Base-by-base conservation (phyloP, 768 basidiomycete species). In the Mycena haematopus region DNA sequence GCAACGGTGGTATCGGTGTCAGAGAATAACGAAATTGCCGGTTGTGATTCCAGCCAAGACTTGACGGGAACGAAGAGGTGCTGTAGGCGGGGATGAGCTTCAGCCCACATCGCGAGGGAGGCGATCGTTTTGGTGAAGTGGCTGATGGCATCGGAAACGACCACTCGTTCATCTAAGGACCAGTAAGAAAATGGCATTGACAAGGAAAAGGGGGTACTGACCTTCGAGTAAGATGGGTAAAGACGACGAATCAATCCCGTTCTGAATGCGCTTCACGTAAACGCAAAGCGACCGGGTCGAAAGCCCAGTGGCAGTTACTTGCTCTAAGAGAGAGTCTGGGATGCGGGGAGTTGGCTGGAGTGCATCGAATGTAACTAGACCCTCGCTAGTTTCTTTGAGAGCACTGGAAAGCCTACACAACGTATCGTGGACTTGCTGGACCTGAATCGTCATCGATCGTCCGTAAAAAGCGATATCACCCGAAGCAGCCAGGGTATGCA, bases 321-420 rank as follows among this genome's bases (percentile, higher is more conserved):
- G 72, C 22, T 69, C 68, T 38, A 74, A 63, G 38, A 79, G 68
- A 40, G 66, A 62, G 10, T 70, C 61, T 17, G 75, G 52, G 8
- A 62, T 58, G 10, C 44, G 56, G 24, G 62, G 62, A 29, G 69
- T 70, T 2, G 73, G 72, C 57, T 78, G 70, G 46, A 80, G 68
- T 8, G 74, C 70, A 40, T 71, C 72, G 63, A 78, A 79, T 14
- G 70, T 65, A 7, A 56, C 53, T 38, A 81, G 72, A 21, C 72
- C 79, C 31, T 75, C 71, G 24, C 60, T 71, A 47, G 77, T 70
- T 60, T 83, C 82, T 11, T 76, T 71, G 29, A 83, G 65, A 14
- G 80, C 75, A 52, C 74, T 72, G 11, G 58, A 65, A 10, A 77
- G 66, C 47, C 73, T 76, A 66, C 70, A 75, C 17, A 80, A 67